These are phyloP conservation scores for Monilinia fructigena DNA, from an alignment of 2,329 filamentous ascomycete genomes.

Conservation along the genomic window DNA sequence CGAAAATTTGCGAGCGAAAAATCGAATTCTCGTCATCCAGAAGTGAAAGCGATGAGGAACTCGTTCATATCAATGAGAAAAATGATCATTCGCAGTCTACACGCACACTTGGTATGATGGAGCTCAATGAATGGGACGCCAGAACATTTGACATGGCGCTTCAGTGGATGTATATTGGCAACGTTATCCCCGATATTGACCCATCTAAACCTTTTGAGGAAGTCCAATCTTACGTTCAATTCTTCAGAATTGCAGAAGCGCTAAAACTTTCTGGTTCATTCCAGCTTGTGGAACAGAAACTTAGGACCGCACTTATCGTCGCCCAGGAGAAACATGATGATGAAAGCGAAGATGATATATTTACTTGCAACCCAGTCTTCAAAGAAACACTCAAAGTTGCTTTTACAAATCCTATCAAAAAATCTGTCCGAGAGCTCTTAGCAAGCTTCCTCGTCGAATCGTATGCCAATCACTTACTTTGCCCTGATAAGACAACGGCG, in stretches of 20 bases:
- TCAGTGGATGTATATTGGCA: conserved; percentile 20
- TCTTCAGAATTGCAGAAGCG: background rate
- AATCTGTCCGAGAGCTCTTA: background rate
- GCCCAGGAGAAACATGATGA: background rate
- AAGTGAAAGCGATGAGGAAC: no score
- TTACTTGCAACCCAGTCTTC: background rate
- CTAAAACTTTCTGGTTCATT: background rate
- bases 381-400: background rate
- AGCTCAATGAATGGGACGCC: background rate
- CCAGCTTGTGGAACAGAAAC: background rate
- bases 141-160: conserved; percentile 15
- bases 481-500: background rate
- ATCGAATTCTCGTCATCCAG: background rate
- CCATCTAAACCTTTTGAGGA: background rate
- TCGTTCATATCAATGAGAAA: background rate
- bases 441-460: background rate
- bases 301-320: background rate
- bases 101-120: background rate
- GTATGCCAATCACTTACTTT: background rate
- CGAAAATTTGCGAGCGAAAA: background rate
- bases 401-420: background rate
- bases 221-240: background rate
- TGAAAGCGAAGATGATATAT: background rate
- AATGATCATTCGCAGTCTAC: background rate
- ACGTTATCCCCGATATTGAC: background rate